Base-by-base conservation (phyloP, 2,329 filamentous ascomycete species). In the Cercospora citrullina region DNA sequence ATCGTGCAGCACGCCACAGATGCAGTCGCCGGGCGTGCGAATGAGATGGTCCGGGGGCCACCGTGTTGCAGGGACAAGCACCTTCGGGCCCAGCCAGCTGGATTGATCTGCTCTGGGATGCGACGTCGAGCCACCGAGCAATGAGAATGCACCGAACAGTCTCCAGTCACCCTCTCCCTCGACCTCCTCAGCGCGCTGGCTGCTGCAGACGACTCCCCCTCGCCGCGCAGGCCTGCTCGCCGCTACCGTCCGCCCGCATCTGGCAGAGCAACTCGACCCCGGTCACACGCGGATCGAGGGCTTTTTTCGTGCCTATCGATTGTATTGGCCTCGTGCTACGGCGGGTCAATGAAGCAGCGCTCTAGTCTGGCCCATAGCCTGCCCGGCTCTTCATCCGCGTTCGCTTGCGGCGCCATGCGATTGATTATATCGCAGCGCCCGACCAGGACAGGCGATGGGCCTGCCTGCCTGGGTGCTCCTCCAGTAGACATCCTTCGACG, bases 51-150 rank as follows among this genome's bases (percentile, higher is more conserved):
- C 68, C 63, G 66, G 69, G 66, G 62, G 30, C 48, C 16, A 36
- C 14, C 64, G 28, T 55, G 18, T 62, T 31, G 64, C 66, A 70
- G 62, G 64, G 60, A 59, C 66, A 67, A 71, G 70, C 68, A 66
- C 61, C 42, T 36, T 68, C 61, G 53, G 65, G 51, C 61, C 70
- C 70, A 60, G 51, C 33, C 48, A 63, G 62, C 66, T 70, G 70
- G 70, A 66, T 65, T 51, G 64, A 69, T 72, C 68, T 62, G 42
- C 65, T 42, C 68, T 65, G 60, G 68, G 64, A 53, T 69, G 30
- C 33, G 63, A 45, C 59, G 60, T 63, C 63, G 51, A 63, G 55
- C 64, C 63, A 57, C 53, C 63, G 31, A 39, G 45, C 39, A 36
- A 65, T 68, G 60, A 58, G 30, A 60, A 63, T 57, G 57, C 30